Evolutionary conservation across 2,329 filamentous ascomycete genomes (phyloP).

Genomic region (Sarocladiaceae sp.): DNA sequence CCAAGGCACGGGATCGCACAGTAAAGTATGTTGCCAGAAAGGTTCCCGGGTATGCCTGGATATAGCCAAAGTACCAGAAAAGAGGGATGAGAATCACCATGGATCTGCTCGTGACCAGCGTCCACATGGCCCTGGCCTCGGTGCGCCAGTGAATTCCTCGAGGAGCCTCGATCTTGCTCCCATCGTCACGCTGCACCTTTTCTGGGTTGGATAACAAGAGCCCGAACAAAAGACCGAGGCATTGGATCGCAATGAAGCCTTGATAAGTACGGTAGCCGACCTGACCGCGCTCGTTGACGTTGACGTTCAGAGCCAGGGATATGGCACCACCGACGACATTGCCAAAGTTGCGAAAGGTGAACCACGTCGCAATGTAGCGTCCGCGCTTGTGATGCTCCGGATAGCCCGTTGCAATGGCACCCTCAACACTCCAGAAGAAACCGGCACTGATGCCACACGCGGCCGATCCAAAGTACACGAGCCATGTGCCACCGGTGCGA

Average conservation of each 20-base stretch:
- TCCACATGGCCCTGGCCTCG: constrained; percentile 25
- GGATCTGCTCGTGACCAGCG: constrained; percentile 21
- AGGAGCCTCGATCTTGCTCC: constrained; percentile 26
- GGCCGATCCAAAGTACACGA: constrained; percentile 35
- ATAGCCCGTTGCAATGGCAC: constrained; percentile 58
- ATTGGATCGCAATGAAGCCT: constrained; percentile 40
- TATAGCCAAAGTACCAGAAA: constrained; percentile 29
- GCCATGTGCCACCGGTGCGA: constrained; percentile 36
- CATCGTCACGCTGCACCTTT: constrained; percentile 36
- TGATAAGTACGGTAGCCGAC: constrained; percentile 32
- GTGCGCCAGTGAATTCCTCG: constrained; percentile 21
- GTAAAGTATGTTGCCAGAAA: constrained; percentile 36
- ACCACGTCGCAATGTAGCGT: constrained; percentile 48
- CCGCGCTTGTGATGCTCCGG: constrained; percentile 56
- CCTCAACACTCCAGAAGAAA: constrained; percentile 63
- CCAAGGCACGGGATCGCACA: constrained; percentile 32
- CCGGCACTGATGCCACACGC: constrained; percentile 58
- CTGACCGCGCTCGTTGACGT: constrained; percentile 47
- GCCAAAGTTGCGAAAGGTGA: constrained; percentile 34
- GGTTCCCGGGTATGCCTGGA: constrained; percentile 33
- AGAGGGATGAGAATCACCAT: constrained; percentile 20
- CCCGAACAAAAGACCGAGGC: constrained; percentile 34
- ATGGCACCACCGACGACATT: constrained; percentile 57
- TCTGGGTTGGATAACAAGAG: constrained; percentile 37
- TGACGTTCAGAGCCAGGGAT: constrained; percentile 56